Evolutionary conservation across 495 filamentous ascomycete species (phyloP), one percentile per base, ranked within the genome.

Genomic region (Aspergillus nidulans): DNA sequence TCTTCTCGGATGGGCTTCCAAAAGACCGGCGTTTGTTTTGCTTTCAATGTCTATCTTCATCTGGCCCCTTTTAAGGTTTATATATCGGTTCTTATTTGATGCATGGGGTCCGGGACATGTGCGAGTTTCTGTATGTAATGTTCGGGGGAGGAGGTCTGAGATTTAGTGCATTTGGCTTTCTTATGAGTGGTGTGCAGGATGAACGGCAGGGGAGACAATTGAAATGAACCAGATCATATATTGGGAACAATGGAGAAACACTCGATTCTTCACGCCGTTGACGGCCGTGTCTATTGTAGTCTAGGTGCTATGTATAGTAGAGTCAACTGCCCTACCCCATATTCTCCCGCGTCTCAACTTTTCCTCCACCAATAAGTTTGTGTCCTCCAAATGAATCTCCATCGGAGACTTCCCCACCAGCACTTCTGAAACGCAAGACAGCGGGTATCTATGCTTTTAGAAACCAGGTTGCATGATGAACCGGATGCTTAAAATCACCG

Each of bases 351-450:
- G 43, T 49, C 36, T 58, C 44, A 43, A 18, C n/a, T 43, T 19
- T 59, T 52, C 61, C 44, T 63, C 61, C 57, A 63, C 61, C 61
- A 63, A 63, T 62, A 30, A 42, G 15, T 47, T 25, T 12, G 30
- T 24, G 15, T 24, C 13, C 20, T 25, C 15, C 16, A 16, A 42
- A 23, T 7, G 43, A 53, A 43, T 13, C 1, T 13, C 40, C 40
- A 13, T 34, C 30, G 30, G 30, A 34, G 30, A 10, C 4, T 10
- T 34, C 30, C 30, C 30, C 30, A 12, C 30, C 30, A 12, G 30
- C 30, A 34, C 30, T 34, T 34, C 30, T 34, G 30, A 34, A 34
- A 34, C 30, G 30, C 6, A 34, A 34, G 10, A 12, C 9, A 34
- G 15, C n/a, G n/a, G n/a, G n/a, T 34, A 12, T 7, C 10, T 13